A percentile compares a stretch with the other conserved stretches of the same genome.
Conservation (phyloP, 805 yeast species). For the Yarrowia keelungensis region DNA sequence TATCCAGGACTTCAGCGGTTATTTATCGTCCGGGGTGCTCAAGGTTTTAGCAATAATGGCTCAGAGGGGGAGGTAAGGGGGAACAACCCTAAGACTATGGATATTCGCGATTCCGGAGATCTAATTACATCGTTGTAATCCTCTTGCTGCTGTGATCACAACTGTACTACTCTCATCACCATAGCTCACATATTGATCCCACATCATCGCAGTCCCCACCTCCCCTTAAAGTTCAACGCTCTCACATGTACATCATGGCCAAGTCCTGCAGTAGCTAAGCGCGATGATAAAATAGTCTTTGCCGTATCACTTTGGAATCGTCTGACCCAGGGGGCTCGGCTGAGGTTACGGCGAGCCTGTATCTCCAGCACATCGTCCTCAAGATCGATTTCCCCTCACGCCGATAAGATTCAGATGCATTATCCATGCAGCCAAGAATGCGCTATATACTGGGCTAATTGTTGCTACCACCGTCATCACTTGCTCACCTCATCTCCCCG, state of each 20-base stretch:
- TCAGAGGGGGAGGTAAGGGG: not conserved
- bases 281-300: not conserved
- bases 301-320: not conserved
- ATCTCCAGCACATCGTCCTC: too few relatives aligned
- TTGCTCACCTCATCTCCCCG: not conserved
- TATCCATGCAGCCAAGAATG: not conserved
- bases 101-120: too few relatives aligned
- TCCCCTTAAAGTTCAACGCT: not conserved
- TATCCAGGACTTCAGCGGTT: not conserved
- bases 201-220: too few relatives aligned
- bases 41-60: conserved; percentile 18
- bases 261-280: not conserved
- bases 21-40: conserved; percentile 2
- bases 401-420: too few relatives aligned
- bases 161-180: not conserved
- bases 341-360: too few relatives aligned
- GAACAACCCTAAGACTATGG: too few relatives aligned
- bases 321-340: not conserved
- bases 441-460: not conserved
- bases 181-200: not conserved
- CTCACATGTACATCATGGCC: not conserved
- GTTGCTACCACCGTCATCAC: not conserved
- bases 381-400: too few relatives aligned
- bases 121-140: too few relatives aligned
- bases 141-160: too few relatives aligned